phyloP scores from a whole-genome alignment of 164 flowering plant species.

The Liriodendron chinense region DNA sequence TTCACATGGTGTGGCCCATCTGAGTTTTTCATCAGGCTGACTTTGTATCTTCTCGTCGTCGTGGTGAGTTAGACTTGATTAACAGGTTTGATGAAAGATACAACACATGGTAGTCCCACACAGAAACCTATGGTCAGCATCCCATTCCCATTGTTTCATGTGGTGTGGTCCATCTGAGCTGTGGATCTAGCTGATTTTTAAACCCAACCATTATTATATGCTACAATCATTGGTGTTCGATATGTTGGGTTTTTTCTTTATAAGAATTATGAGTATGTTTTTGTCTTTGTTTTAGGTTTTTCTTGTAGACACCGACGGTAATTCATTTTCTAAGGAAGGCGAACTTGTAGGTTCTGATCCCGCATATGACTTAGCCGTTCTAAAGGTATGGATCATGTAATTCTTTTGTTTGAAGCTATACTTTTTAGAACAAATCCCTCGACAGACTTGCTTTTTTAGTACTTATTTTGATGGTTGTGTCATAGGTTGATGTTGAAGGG shows the following conservation, averaged over 20 bases:
- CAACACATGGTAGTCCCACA: neutral
- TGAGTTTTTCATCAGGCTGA: too few relatives aligned
- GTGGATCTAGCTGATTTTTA: too few relatives aligned
- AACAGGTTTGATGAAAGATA: too few relatives aligned
- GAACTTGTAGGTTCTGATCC: slow-evolving; percentile 78
- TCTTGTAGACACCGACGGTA: slow-evolving; percentile 60
- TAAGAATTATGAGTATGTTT: neutral
- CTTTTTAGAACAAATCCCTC: neutral
- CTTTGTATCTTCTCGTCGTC: too few relatives aligned
- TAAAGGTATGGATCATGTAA: slow-evolving; percentile 48
- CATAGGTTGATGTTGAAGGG: slow-evolving; percentile 68
- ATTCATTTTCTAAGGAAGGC: slow-evolving; percentile 52
- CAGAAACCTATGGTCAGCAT: neutral
- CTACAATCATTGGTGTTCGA: too few relatives aligned
- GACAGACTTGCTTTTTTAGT: neutral
- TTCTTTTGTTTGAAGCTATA: neutral
- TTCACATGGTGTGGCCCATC: too few relatives aligned
- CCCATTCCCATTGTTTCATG: neutral
- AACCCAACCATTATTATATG: too few relatives aligned
- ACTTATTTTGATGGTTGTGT: neutral
- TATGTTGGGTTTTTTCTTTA: too few relatives aligned
- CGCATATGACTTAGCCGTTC: slow-evolving; percentile 77
- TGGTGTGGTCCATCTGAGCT: too few relatives aligned
- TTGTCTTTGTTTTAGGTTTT: slow-evolving; percentile 35
- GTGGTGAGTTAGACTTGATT: too few relatives aligned